These are phyloP conservation scores for Serendipita sp. DNA, from an alignment of 768 basidiomycete genomes.

Conservation along the genomic window DNA sequence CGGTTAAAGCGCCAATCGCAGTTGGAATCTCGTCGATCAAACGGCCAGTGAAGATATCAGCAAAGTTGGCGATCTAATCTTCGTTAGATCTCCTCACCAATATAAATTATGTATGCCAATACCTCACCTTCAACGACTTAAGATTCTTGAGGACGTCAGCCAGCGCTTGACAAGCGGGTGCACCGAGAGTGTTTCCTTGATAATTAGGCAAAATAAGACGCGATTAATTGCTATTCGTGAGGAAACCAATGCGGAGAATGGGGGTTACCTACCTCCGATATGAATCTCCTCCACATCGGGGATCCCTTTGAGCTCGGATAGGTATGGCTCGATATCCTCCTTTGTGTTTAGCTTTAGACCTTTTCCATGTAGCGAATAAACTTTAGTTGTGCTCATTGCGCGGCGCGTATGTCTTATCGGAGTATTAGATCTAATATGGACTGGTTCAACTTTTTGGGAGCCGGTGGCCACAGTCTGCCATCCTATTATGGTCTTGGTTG, in stretches of 20 bases:
- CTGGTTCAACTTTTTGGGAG: no score
- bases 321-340: constrained; percentile 58
- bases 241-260: not conserved
- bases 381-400: not conserved
- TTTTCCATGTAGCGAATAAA: constrained; percentile 36
- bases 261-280: constrained; percentile 43
- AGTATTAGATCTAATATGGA: no score
- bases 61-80: constrained; percentile 76
- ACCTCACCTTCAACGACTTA: constrained; percentile 47
- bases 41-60: constrained; percentile 95
- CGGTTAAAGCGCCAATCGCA: constrained; percentile 76
- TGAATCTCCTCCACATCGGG: constrained; percentile 71
- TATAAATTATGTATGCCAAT: not conserved
- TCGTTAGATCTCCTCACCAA: not conserved
- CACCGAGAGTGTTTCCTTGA: constrained; percentile 65
- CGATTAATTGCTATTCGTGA: not conserved
- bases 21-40: constrained; percentile 88
- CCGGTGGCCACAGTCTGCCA: no score
- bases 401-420: no score
- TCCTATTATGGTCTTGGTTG: no score
- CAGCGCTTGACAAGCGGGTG: constrained; percentile 74
- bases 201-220: not conserved
- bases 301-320: constrained; percentile 27
- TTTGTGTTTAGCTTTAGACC: constrained; percentile 68
- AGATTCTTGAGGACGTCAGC: constrained; percentile 63